A percentile compares a stretch with the other conserved stretches of the same genome.
Evolutionary conservation across 768 basidiomycete species (phyloP).

Genomic region (Trametes maxima): DNA sequence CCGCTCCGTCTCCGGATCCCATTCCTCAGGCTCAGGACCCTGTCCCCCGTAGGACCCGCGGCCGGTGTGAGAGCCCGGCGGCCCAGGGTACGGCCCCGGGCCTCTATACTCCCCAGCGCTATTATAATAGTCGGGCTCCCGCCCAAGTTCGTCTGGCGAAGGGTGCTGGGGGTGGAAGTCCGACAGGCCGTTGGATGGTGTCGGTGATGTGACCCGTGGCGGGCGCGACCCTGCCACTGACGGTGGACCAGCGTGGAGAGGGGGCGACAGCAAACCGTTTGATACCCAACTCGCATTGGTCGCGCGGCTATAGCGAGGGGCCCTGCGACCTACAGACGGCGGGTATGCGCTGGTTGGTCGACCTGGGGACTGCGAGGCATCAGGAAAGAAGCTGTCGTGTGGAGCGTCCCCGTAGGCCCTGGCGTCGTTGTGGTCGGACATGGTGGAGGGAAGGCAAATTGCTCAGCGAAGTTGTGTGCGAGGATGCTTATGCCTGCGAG

Average conservation of each 20-base stretch:
- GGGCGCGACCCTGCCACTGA: constrained; percentile 15
- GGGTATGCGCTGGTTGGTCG: constrained; percentile 8
- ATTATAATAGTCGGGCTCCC: background rate
- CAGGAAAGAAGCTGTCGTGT: constrained; percentile 15
- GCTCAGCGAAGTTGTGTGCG: background rate
- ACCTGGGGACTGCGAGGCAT: constrained; percentile 5
- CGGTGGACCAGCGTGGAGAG: background rate
- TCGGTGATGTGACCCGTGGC: constrained; percentile 11
- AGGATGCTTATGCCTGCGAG: background rate
- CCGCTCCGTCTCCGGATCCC: constrained; percentile 19
- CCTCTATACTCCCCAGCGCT: no score
- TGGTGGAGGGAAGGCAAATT: constrained; percentile 14
- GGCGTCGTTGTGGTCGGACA: constrained; percentile 19
- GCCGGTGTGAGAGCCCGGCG: background rate
- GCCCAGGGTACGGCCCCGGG: constrained; percentile 1
- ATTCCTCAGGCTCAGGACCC: constrained; percentile 9
- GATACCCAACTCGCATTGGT: constrained; percentile 21
- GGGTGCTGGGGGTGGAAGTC: constrained; percentile 14
- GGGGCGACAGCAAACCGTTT: constrained; percentile 18
- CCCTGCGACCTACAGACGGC: constrained; percentile 6
- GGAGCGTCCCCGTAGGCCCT: constrained; percentile 13
- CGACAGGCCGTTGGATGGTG: constrained; percentile 12
- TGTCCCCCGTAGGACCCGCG: no score
- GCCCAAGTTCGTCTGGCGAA: constrained; percentile 4
- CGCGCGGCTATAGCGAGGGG: constrained; percentile 18